Percentiles rank a stretch among this genome's conserved stretches.
Evolutionary conservation across 306 rosid species (phyloP).

Genomic region (Trifolium repens): DNA sequence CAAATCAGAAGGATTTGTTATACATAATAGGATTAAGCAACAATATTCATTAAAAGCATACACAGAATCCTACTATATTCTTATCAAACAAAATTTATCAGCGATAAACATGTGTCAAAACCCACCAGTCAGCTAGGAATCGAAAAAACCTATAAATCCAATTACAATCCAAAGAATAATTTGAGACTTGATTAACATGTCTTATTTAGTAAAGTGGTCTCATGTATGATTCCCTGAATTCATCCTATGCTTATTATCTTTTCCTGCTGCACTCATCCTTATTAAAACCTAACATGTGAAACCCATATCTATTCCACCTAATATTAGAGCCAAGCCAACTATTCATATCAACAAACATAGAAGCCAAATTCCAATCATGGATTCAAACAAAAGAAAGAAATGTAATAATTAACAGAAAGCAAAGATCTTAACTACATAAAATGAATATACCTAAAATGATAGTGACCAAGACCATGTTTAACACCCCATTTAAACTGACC

Average conservation of each 20-base stretch:
- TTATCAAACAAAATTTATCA: neutral
- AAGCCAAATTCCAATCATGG: neutral
- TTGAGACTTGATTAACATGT: neutral
- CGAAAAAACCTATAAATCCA: neutral
- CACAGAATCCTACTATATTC: slow-evolving; percentile 7
- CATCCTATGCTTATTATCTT: neutral
- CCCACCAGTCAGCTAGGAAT: too few relatives aligned
- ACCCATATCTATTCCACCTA: neutral
- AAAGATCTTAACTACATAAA: neutral
- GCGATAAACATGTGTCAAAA: neutral
- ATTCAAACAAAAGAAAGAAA: slow-evolving; percentile 8
- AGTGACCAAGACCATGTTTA: slow-evolving; percentile 87
- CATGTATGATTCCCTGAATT: neutral
- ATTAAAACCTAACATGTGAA: slow-evolving; percentile 10
- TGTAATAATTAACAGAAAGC: neutral
- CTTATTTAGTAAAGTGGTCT: neutral
- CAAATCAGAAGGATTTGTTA: neutral
- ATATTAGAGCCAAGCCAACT: neutral
- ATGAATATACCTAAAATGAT: slow-evolving; percentile 70
- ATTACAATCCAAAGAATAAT: neutral
- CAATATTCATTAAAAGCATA: too few relatives aligned
- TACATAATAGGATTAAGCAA: too few relatives aligned
- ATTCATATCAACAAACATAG: slow-evolving; percentile 8
- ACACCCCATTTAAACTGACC: slow-evolving; percentile 95
- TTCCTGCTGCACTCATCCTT: neutral